Base-by-base conservation (phyloP, 495 filamentous ascomycete species). In the Niebla homalea region DNA sequence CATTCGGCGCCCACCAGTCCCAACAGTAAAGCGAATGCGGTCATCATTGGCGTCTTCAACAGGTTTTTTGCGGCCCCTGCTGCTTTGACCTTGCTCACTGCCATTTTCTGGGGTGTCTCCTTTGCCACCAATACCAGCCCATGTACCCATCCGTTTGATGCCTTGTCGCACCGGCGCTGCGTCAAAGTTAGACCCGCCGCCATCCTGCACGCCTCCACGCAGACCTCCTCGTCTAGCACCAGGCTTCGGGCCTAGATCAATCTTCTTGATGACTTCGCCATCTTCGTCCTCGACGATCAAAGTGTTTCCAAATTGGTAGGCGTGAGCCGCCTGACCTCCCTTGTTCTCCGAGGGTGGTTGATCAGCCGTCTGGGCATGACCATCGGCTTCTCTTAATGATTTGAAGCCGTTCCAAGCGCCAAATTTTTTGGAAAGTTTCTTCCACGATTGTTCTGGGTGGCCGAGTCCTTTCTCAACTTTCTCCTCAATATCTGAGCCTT, bases 271-370 rank as follows among this genome's bases (percentile, higher is more conserved):
- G 12, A 99, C 93, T 60, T 99, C 93, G 25, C 93, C 93, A 61
- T 95, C 85, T 62, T 90, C 89, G 57, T 99, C 89, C 65, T 99
- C 93, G 15, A 99, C 88, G 60, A 99, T 96, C 57, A 99, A 90
- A 63, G 89, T 94, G 56, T 87, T 92, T 40, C 89, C 93, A 57
- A 90, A 96, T 57, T 94, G 88, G 59, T 94, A 99, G 3, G 93
- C 93, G 58, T 86, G 76, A 11, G 93, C 93, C 5, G 92, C 81
- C 36, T 47, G 45, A 23, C 69, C 74, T 20, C 75, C 69, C 41
- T 64, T 63, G 15, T 65, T 65, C 36, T 57, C 55, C 21, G 57
- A 62, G 57, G 62, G 52, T 12, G 59, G 49, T 25, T 46, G 15
- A 22, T 57, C 60, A 5, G 62, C 46, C 41, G 16, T 38, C 36